Base-by-base conservation (phyloP, 1,284 basidiomycete species). In the Ganoderma multipileum region DNA sequence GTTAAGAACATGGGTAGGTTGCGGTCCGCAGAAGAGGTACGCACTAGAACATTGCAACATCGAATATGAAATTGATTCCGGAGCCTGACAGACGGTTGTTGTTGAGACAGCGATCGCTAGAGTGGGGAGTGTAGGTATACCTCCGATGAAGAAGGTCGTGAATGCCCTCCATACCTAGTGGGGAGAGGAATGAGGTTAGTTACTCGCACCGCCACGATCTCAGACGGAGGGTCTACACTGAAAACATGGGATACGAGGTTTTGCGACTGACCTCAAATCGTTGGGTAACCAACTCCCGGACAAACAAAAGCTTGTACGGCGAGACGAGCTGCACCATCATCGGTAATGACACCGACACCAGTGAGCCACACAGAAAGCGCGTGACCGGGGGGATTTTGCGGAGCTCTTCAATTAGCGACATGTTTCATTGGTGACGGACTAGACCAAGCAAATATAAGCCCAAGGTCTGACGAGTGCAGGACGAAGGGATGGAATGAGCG, bases 341-440 rank as follows among this genome's bases (percentile, higher is more conserved):
- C 0, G 94, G 87, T 0, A 91, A 39, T 0, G 94, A 88, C 42
- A 95, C 81, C 0, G 81, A 87, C 1, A 91, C 76, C 2, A 89
- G 88, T 0, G 92, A 90, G 14, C 81, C 83, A 63, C 90, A 85
- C 23, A 95, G 79, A 68, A 90, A 89, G 38, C 95, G 87, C 2
- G 95, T 96, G 28, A 97, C 92, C 60, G 94, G 92, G 0, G 95
- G 95, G 5, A 97, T 94, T 81, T 95, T 95, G 73, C 83, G 85
- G 63, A 95, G 79, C 81, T 95, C 93, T 47, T 80, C 79, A 74
- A 78, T 74, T 68, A 83, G 76, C 1, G 79, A 77, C 78, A 78
- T 79, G n/a, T 47, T 68, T 38, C 8, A 26, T 20, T 41, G 38
- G 44, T 28, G 28, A 30, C 33, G 33, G 33, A 33, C 33, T 33